Evolutionary conservation across 1,284 basidiomycete species (phyloP).

Genomic region (Naganishia sp.): DNA sequence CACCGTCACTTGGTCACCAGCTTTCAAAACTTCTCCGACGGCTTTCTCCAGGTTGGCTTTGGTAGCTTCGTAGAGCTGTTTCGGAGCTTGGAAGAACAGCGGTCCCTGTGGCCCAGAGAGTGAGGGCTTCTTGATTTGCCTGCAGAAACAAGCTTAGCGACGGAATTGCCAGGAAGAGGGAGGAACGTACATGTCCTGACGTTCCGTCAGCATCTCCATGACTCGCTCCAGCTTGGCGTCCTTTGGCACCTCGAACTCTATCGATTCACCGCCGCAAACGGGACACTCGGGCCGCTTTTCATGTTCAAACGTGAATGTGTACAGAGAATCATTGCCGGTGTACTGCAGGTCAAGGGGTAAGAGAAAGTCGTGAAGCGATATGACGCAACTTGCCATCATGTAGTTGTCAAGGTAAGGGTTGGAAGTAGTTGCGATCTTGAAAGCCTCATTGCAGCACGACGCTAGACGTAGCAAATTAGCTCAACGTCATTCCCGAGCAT

Average conservation of each 20-base stretch:
- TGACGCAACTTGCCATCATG: slow-evolving; percentile 72
- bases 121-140: slow-evolving; percentile 91
- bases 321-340: slow-evolving; percentile 91
- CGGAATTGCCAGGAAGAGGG: slow-evolving; percentile 5
- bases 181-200: slow-evolving; percentile 75
- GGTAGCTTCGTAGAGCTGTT: slow-evolving; percentile 81
- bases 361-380: background rate
- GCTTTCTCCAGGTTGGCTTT: slow-evolving; percentile 84
- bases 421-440: slow-evolving; percentile 95
- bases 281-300: slow-evolving; percentile 91
- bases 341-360: slow-evolving; percentile 51
- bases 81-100: slow-evolving; percentile 90
- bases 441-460: slow-evolving; percentile 97
- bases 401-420: slow-evolving; percentile 97
- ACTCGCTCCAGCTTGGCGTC: slow-evolving; percentile 79
- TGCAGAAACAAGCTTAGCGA: slow-evolving; percentile 48
- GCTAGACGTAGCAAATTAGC: slow-evolving; percentile 58
- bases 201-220: slow-evolving; percentile 79
- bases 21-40: slow-evolving; percentile 73
- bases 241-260: slow-evolving; percentile 67
- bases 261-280: slow-evolving; percentile 89
- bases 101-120: slow-evolving; percentile 65
- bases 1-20: slow-evolving; percentile 77
- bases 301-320: slow-evolving; percentile 97
- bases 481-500: background rate